Evolutionary conservation across 768 basidiomycete genomes (phyloP), one percentile per base, ranked within the genome.

Genomic region (Termitomyces sp.): DNA sequence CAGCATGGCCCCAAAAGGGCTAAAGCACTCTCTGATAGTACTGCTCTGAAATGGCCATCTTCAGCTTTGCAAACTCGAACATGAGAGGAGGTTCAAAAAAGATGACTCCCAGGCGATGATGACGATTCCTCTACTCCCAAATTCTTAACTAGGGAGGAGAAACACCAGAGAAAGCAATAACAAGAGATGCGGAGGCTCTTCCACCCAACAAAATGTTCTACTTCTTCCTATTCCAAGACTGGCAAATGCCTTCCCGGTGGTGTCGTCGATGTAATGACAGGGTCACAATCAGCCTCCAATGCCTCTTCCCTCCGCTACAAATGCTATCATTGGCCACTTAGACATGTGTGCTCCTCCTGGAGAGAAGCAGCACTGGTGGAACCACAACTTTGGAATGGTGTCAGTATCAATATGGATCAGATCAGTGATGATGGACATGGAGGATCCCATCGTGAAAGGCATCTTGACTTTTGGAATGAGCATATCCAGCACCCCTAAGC

Each of bases 61-160:
- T 78, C 82, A 33, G 65, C 74, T 20, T 77, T 79, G 13, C 67
- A 66, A 30, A 45, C 60, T 14, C 71, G 67, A 40, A 68, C 63
- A 16, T 69, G 72, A 42, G 78, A 79, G 16, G 76, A 74, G 30
- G 65, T 73, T 18, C 76, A 77, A 13, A 73, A 67, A 59, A 71
- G 71, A 18, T 71, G 76, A 53, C 32, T 71, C 22, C 71, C 68
- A 9, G 72, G 66, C 7, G 76, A 72, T 43, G 79, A 80, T 55
- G 81, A 77, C 20, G 79, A 76, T 45, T 74, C 74, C 20, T 71
- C 70, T 33, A 55, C 69, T 6, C 64, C 68, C 24, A 73, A 72
- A 8, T 61, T 66, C 45, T 78, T 79, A 9, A 93, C 91, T 8
- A 81, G 91, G 49, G 88, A 93, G 69, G 91, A 93, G 75, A 83